Conservation (phyloP, 1,139 yeast genomes). For the Arxiozyma bovina region DNA sequence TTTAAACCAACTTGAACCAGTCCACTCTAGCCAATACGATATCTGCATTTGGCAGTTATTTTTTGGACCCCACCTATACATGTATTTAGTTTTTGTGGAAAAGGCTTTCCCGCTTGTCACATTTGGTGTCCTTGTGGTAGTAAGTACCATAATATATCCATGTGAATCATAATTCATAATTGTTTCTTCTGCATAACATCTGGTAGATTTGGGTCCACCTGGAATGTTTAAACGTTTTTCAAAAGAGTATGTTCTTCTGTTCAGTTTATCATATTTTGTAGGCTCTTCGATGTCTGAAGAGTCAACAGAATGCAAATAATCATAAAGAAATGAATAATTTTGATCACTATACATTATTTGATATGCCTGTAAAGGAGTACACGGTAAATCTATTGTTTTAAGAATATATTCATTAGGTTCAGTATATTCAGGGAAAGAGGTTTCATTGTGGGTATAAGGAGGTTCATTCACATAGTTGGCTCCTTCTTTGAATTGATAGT, state of each 20-base stretch:
- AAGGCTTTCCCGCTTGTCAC: slow-evolving; percentile 90
- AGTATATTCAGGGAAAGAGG: slow-evolving; percentile 38
- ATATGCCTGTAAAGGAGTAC: slow-evolving; percentile 75
- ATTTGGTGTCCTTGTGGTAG: slow-evolving; percentile 77
- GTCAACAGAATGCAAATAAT: slow-evolving; percentile 5
- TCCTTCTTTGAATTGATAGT: slow-evolving; percentile 29
- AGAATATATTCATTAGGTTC: slow-evolving; percentile 43
- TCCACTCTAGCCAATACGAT: slow-evolving; percentile 76
- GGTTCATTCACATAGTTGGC: slow-evolving; percentile 19
- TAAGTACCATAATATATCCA: slow-evolving; percentile 50
- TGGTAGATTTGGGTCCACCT: slow-evolving; percentile 91
- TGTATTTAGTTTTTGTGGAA: slow-evolving; percentile 58
- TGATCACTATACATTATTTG: slow-evolving; percentile 58
- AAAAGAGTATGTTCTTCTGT: slow-evolving; percentile 65
- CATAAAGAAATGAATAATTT: slow-evolving; percentile 34
- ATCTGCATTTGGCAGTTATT: slow-evolving; percentile 54
- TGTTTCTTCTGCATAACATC: slow-evolving; percentile 63
- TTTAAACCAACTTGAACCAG: slow-evolving; percentile 88
- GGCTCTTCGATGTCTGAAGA: slow-evolving; percentile 33
- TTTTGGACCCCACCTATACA: slow-evolving; percentile 65
- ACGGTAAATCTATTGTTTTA: slow-evolving; percentile 50
- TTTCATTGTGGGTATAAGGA: slow-evolving; percentile 42
- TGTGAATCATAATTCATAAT: slow-evolving; percentile 54
- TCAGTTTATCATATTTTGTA: slow-evolving; percentile 58
- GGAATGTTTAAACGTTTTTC: slow-evolving; percentile 73